These are phyloP conservation scores for Fusarium austroafricanum DNA, from an alignment of 2,329 filamentous ascomycete species.

Conservation along the genomic window DNA sequence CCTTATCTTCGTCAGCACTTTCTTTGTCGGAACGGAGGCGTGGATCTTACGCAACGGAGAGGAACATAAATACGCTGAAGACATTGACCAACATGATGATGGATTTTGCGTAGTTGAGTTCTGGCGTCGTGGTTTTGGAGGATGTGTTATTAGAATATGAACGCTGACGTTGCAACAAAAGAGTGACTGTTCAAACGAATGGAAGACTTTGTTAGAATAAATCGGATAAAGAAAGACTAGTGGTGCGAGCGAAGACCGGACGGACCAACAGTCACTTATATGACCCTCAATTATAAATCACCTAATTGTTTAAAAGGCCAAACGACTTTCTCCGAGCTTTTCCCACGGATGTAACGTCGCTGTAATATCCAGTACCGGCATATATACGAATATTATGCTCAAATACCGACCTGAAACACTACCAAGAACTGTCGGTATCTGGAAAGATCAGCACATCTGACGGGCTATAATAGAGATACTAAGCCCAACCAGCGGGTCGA, in stretches of 20 bases:
- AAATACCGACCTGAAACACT: slow-evolving; percentile 17
- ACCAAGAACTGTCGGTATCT: background rate
- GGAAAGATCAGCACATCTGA: background rate
- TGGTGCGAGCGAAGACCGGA: background rate
- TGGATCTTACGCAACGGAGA: slow-evolving; percentile 26
- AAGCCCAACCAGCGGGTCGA: background rate
- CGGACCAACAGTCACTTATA: slow-evolving; percentile 4
- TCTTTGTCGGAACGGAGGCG: rapidly evolving
- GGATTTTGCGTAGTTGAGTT: background rate
- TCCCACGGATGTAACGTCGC: background rate
- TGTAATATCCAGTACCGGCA: background rate
- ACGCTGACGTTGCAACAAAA: background rate
- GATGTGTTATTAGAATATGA: background rate
- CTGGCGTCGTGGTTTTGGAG: too few species aligned
- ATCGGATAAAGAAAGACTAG: slow-evolving; percentile 9
- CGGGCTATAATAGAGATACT: background rate
- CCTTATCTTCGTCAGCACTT: slow-evolving; percentile 1
- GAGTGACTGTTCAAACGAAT: background rate
- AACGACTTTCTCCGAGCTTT: background rate
- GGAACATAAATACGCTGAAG: slow-evolving; percentile 24
- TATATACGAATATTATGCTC: background rate
- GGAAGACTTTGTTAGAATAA: slow-evolving; percentile 8
- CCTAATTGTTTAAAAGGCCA: background rate
- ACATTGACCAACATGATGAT: slow-evolving; percentile 34
- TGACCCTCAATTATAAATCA: background rate